Evolutionary conservation across 148 eudicot species (phyloP), one percentile per base, ranked within the genome.

Genomic region (Chenopodium formosanum): DNA sequence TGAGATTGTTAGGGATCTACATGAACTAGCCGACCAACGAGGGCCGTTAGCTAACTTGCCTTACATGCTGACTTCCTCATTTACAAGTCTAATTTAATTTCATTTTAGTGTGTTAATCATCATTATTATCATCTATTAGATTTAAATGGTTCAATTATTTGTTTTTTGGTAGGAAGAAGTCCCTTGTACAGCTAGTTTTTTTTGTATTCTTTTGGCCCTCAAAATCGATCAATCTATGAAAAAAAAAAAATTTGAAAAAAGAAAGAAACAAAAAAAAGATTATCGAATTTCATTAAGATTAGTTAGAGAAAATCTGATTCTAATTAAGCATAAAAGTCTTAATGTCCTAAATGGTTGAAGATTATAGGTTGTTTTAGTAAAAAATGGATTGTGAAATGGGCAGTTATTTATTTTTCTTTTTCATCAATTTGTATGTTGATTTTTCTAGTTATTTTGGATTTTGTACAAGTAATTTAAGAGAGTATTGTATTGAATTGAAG

Each of bases 1-100:
- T 66, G 97, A 96, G 86, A 94, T 96, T 14, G 99, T 94, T 23
- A 94, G 89, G 89, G 99, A 96, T 85, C 93, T 96, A 16, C 92
- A 94, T 64, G 97, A 92, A 64, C 92, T 96, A 9, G 90, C 93
- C 0, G 85, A 88, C 74, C 95, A 92, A 87, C 82, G 94, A 46
- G 98, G 97, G n/a, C 98, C 99, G 6, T 50, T 92, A 17, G 86
- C 97, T 3, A 90, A 87, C 85, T 75, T 89, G 4, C 94, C 99
- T 78, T 96, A 94, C 88, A 86, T 78, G 87, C 80, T 94, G 31
- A 96, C 98, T 7, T 92, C 99, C 11, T 91, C 99, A 9, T 96
- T 96, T 82, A 87, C 95, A 7, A 85, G 90, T 85, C 77, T 94
- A 79, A 91, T 89, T 72, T 91, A 83, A 69, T 46, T 25, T 31